Evolutionary conservation across 495 filamentous ascomycete species (phyloP), one percentile per base, ranked within the genome.

Genomic region (Hypoxylon rickii): DNA sequence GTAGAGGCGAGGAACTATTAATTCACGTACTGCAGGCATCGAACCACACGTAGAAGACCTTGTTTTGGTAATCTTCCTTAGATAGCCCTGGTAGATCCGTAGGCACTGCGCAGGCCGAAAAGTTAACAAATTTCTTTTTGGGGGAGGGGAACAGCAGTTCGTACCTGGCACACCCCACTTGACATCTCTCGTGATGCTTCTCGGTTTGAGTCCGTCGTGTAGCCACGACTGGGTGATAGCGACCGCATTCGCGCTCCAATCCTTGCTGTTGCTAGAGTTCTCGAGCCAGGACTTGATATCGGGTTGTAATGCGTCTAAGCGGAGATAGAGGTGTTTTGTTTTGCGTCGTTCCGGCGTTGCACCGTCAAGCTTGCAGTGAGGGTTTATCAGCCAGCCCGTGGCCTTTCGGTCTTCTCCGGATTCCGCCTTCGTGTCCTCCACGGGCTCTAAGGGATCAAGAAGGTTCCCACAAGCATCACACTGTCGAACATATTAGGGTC

Each of bases 1-100:
- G n/a, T n/a, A n/a, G n/a, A n/a, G n/a, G n/a, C n/a, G n/a, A n/a
- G n/a, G n/a, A n/a, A n/a, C n/a, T n/a, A n/a, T n/a, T n/a, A n/a
- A n/a, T n/a, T n/a, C n/a, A n/a, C 59, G 24, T 63, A 63, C 63
- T 96, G 71, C 91, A 96, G 31, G 94, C 94, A 71, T 98, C 94
- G 63, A 98, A 98, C 94, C 94, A 98, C 32, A 96, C 91, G 61
- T 98, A 98, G 55, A 97, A 80, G 52, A 96, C 92, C 78, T 95
- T 95, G 50, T 87, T 79, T 50, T 86, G 86, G 40, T 86, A 93
- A 7, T 82, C 86, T 2, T 72, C 70, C 17, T 78, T 61, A 5
- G 89, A 89, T 10, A 93, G 79, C 7, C 65, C 67, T 6, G 66
- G 60, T 6, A 67, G 53, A 18, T 55, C 47, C 7, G 58, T 65